A percentile compares a stretch with the other conserved stretches of the same genome.
Evolutionary conservation across 2,329 filamentous ascomycete genomes (phyloP).

Genomic region (Chrysosporium queenslandicum): DNA sequence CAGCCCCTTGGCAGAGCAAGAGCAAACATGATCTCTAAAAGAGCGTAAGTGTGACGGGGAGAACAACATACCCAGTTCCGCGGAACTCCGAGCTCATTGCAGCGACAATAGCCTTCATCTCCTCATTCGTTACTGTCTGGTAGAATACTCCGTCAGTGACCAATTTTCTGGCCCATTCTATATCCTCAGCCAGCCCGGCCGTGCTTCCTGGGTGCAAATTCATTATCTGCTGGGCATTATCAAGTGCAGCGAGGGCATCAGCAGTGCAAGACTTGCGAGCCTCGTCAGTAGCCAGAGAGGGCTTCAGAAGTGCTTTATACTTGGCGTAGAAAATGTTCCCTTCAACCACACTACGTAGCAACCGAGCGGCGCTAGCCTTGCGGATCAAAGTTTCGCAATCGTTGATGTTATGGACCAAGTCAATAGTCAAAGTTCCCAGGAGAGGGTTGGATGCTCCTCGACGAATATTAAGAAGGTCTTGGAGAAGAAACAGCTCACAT

Average conservation of each 20-base stretch:
- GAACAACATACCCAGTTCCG: conserved; percentile 32
- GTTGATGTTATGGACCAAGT: too few relatives aligned
- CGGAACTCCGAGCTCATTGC: conserved; percentile 45
- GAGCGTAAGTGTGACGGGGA: too few relatives aligned
- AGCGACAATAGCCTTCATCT: conserved; percentile 42
- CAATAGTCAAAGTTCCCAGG: conserved; percentile 33
- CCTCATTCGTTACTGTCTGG: conserved; percentile 39
- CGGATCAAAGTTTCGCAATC: conserved; percentile 27
- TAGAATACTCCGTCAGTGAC: conserved; percentile 43
- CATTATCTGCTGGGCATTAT: not conserved
- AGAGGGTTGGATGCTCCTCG: conserved; percentile 11
- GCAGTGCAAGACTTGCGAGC: not conserved
- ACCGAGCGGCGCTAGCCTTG: conserved; percentile 27
- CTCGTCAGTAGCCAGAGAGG: not conserved
- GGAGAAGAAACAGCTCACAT: conserved; percentile 32
- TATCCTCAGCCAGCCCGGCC: conserved; percentile 33
- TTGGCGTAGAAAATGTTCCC: conserved; percentile 43
- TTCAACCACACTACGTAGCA: conserved; percentile 41
- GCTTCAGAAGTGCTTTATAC: conserved; percentile 38
- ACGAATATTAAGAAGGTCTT: conserved; percentile 35
- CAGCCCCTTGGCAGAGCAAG: too few relatives aligned
- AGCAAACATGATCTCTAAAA: too few relatives aligned
- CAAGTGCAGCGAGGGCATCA: not conserved
- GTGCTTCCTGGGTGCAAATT: conserved; percentile 22
- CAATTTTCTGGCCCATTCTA: conserved; percentile 40